A percentile compares a stretch with the other conserved stretches of the same genome.
Conservation (phyloP, 139 green algal genomes). For the Raphidocelis subcapitata region DNA sequence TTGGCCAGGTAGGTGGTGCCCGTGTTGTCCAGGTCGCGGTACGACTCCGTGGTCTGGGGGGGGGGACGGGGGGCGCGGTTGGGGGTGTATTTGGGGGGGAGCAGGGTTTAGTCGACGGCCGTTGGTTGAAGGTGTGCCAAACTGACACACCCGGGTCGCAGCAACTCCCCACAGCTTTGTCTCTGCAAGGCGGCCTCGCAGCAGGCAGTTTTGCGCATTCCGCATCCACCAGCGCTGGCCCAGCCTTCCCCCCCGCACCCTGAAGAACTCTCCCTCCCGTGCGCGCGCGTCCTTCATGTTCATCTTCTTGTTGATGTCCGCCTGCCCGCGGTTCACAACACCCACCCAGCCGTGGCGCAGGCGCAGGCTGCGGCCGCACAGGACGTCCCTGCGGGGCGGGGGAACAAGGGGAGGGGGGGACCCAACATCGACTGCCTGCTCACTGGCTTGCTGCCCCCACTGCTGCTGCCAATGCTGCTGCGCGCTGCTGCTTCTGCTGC, state of each 20-base stretch:
- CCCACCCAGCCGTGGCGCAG: slow-evolving; percentile 92
- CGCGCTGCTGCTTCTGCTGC: too few species aligned
- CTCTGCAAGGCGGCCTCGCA: too few species aligned
- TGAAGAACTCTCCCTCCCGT: slow-evolving; percentile 86
- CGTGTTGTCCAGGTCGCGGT: slow-evolving; percentile 49
- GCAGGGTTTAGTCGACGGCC: too few species aligned
- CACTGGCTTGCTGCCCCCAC: too few species aligned
- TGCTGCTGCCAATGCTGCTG: too few species aligned
- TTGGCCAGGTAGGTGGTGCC: slow-evolving; percentile 75
- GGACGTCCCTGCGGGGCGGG: slow-evolving; percentile 59
- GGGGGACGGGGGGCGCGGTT: too few species aligned
- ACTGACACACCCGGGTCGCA: too few species aligned
- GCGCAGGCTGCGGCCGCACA: slow-evolving; percentile 67
- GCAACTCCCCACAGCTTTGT: too few species aligned
- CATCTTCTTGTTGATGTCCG: slow-evolving; percentile 87
- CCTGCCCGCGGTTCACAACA: slow-evolving; percentile 91
- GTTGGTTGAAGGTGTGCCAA: too few species aligned
- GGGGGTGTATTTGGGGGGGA: too few species aligned
- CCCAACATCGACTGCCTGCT: neutral
- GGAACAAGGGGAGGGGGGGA: slow-evolving; percentile 13
- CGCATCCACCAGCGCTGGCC: too few species aligned
- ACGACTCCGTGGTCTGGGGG: slow-evolving; percentile 11
- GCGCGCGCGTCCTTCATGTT: slow-evolving; percentile 66
- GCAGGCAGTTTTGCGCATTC: too few species aligned
- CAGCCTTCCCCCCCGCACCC: neutral